Percentiles rank a stretch among this genome's conserved stretches.
These are phyloP conservation scores for Chaetomium sp. DNA, from an alignment of 2,329 filamentous ascomycete species.

Conservation along the genomic window DNA sequence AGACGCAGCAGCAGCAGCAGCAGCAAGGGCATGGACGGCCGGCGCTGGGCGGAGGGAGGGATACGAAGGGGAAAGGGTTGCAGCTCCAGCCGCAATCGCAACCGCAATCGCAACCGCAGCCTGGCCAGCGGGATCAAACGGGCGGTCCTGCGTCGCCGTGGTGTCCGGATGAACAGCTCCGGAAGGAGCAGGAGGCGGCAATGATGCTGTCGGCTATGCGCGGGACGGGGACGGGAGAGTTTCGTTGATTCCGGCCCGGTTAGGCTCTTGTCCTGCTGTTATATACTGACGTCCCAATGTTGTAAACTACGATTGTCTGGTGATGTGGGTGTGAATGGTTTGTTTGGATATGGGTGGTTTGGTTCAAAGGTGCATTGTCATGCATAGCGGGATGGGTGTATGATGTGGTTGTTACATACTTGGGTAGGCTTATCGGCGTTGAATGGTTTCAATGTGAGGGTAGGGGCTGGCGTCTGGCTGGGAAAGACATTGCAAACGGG, in stretches of 20 bases:
- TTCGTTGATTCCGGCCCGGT: background rate
- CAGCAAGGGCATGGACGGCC: background rate
- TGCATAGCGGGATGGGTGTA: background rate
- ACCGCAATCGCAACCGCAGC: background rate
- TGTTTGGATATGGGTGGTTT: background rate
- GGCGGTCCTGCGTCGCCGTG: background rate
- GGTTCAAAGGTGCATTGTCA: background rate
- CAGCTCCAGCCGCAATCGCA: no score
- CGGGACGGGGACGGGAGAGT: slow-evolving; percentile 13
- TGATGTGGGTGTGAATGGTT: background rate
- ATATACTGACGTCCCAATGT: background rate
- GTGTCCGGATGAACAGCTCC: slow-evolving; percentile 32
- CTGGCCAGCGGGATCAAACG: background rate
- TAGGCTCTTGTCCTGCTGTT: no score
- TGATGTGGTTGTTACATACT: background rate
- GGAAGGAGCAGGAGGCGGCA: slow-evolving; percentile 32
- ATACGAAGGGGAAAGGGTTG: background rate
- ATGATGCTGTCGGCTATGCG: slow-evolving; percentile 30
- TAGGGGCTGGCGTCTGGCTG: background rate
- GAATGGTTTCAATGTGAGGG: background rate
- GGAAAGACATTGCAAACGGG: background rate
- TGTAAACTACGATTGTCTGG: background rate
- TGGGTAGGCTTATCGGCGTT: background rate
- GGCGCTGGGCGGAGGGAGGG: background rate
- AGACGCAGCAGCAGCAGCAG: background rate